phyloP scores from a whole-genome alignment of 2,329 filamentous ascomycete species.

The Trichoderma lentiforme region DNA sequence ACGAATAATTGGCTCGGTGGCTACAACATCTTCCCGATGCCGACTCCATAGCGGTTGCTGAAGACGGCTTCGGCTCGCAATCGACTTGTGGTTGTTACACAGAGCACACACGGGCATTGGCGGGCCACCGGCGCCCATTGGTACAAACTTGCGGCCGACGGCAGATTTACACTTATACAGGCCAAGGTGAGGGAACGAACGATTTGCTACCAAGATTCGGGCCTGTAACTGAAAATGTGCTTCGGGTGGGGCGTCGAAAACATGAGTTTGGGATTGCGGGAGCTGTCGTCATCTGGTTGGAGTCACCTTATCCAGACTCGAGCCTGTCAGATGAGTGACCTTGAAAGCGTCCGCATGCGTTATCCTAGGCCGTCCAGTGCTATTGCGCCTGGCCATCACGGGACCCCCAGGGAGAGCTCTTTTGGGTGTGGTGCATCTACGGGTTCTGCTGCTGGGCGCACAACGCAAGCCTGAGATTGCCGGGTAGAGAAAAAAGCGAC shows the following conservation, averaged over 20 bases:
- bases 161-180: neutral
- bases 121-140: neutral
- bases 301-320: neutral
- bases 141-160: neutral
- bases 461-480: neutral
- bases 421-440: conserved; percentile 3
- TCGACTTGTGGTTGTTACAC: neutral
- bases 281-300: neutral
- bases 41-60: neutral
- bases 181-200: neutral
- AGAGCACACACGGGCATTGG: neutral
- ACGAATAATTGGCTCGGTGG: neutral
- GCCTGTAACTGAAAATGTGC: neutral
- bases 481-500: neutral
- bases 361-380: neutral
- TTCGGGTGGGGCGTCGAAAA: neutral
- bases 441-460: neutral
- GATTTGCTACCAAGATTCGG: neutral
- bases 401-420: neutral
- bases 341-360: neutral
- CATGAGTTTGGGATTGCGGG: neutral
- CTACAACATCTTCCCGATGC: neutral
- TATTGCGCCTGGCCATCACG: conserved; percentile 5
- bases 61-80: conserved; percentile 8
- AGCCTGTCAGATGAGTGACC: neutral